phyloP scores from a whole-genome alignment of 495 filamentous ascomycete genomes.

The Achaetomiella virescens region DNA sequence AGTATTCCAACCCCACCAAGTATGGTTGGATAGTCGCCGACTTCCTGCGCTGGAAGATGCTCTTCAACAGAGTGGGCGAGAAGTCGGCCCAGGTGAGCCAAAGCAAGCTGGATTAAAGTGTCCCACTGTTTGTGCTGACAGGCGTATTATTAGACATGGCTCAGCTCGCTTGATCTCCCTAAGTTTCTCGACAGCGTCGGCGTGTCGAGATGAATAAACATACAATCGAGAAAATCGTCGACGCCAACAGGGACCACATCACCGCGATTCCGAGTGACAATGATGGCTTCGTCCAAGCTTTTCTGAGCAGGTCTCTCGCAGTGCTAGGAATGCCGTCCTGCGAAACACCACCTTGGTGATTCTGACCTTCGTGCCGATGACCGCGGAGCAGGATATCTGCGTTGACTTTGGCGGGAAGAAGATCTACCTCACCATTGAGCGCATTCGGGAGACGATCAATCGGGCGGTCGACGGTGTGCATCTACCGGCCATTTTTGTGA shows the following conservation, averaged over 20 bases:
- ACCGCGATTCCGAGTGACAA: slow-evolving; percentile 16
- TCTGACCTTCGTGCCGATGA: slow-evolving; percentile 30
- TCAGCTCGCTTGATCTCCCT: slow-evolving; percentile 18
- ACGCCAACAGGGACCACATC: slow-evolving; percentile 16
- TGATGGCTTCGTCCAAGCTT: slow-evolving; percentile 10
- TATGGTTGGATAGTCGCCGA: slow-evolving; percentile 36
- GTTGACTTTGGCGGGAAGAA: slow-evolving; percentile 14
- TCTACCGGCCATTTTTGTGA: slow-evolving; percentile 16
- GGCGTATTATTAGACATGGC: slow-evolving; percentile 27
- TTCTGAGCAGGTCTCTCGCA: slow-evolving; percentile 17
- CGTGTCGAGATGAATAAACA: slow-evolving; percentile 4
- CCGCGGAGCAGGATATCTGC: slow-evolving; percentile 33
- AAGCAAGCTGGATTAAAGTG: too few species aligned
- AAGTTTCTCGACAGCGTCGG: slow-evolving; percentile 10
- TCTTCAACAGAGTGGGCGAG: slow-evolving; percentile 25
- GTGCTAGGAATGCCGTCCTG: slow-evolving; percentile 14
- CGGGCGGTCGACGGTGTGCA: slow-evolving; percentile 18
- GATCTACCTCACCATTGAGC: slow-evolving; percentile 9
- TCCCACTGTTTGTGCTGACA: not conserved
- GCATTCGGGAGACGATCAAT: slow-evolving; percentile 11
- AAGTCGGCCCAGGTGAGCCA: slow-evolving; percentile 12
- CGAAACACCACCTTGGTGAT: slow-evolving; percentile 21
- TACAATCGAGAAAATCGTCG: slow-evolving; percentile 3
- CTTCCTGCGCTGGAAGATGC: slow-evolving; percentile 32
- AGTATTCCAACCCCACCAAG: slow-evolving; percentile 18